Conservation (phyloP, 495 filamentous ascomycete species). For the Jackrogersella minutella region DNA sequence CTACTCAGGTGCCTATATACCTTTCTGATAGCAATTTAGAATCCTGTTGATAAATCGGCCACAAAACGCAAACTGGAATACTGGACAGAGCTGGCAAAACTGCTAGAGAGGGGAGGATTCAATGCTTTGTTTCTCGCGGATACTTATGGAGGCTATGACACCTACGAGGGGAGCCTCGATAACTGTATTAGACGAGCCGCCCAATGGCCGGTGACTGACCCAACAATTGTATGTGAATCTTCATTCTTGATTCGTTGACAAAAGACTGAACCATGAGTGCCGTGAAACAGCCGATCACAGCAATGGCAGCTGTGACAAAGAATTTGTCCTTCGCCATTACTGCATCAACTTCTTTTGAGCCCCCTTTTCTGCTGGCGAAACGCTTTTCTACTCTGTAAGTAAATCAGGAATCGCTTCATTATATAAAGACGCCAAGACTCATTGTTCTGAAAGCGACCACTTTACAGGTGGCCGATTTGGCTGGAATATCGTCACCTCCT, state of each 20-base stretch:
- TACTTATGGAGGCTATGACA: slow-evolving; percentile 65
- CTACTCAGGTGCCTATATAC: too few species aligned
- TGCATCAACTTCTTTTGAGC: slow-evolving; percentile 66
- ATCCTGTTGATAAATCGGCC: slow-evolving; percentile 63
- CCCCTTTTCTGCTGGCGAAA: slow-evolving; percentile 65
- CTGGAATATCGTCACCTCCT: slow-evolving; percentile 73
- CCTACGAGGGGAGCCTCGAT: slow-evolving; percentile 64
- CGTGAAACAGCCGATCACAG: slow-evolving; percentile 49
- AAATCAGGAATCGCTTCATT: too few species aligned
- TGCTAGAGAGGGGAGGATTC: slow-evolving; percentile 66
- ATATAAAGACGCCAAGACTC: too few species aligned
- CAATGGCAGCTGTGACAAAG: slow-evolving; percentile 66
- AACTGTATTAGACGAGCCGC: slow-evolving; percentile 55
- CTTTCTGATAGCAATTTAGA: slow-evolving; percentile 46
- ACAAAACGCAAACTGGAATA: slow-evolving; percentile 65
- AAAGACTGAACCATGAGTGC: background rate
- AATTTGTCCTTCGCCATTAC: slow-evolving; percentile 63
- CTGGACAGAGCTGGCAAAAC: slow-evolving; percentile 67
- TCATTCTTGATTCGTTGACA: background rate
- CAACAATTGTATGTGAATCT: slow-evolving; percentile 55
- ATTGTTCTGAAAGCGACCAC: slow-evolving; percentile 53
- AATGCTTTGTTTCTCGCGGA: slow-evolving; percentile 69
- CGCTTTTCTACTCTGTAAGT: slow-evolving; percentile 62
- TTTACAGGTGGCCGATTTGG: slow-evolving; percentile 66
- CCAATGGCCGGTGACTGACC: slow-evolving; percentile 65